phyloP scores from a whole-genome alignment of 306 rosid genomes.

The Ormosia emarginata region DNA sequence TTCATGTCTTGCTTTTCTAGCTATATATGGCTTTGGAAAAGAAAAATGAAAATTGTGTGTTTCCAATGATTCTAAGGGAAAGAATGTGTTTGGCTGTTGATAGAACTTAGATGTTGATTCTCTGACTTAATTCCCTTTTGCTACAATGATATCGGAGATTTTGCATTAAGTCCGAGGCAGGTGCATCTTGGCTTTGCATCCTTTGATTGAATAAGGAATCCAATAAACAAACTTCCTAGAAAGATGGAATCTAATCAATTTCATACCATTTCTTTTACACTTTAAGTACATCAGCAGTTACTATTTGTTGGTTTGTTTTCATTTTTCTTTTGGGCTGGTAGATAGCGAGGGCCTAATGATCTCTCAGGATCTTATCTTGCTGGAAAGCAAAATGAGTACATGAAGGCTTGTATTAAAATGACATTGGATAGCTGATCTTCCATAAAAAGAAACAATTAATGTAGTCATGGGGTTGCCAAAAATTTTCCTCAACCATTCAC shows the following conservation, averaged over 20 bases:
- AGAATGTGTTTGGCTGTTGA: conserved; percentile 26
- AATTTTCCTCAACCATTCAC: not conserved
- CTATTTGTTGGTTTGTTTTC: conserved; percentile 3
- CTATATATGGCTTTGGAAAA: conserved; percentile 29
- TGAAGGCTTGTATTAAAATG: not conserved
- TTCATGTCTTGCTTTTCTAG: conserved; percentile 31
- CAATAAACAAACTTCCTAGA: conserved; percentile 23
- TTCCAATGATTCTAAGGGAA: conserved; percentile 24
- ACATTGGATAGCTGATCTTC: not conserved
- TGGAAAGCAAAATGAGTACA: conserved; percentile 1
- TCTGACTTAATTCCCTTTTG: conserved; percentile 20
- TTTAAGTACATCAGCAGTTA: not conserved
- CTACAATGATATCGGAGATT: conserved; percentile 28
- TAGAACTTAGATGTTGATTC: conserved; percentile 21
- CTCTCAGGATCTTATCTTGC: not conserved
- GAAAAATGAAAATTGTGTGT: conserved; percentile 23
- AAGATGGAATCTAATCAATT: conserved; percentile 25
- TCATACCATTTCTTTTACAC: not conserved
- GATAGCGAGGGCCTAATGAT: not conserved
- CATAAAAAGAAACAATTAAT: not conserved
- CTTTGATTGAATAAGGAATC: conserved; percentile 30
- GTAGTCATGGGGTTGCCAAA: not conserved
- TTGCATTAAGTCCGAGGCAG: conserved; percentile 17
- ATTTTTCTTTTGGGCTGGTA: conserved; percentile 12
- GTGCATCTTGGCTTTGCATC: conserved; percentile 14